phyloP scores from a whole-genome alignment of 192 early-diverging fungal genomes.

The Geranomyces variabilis region DNA sequence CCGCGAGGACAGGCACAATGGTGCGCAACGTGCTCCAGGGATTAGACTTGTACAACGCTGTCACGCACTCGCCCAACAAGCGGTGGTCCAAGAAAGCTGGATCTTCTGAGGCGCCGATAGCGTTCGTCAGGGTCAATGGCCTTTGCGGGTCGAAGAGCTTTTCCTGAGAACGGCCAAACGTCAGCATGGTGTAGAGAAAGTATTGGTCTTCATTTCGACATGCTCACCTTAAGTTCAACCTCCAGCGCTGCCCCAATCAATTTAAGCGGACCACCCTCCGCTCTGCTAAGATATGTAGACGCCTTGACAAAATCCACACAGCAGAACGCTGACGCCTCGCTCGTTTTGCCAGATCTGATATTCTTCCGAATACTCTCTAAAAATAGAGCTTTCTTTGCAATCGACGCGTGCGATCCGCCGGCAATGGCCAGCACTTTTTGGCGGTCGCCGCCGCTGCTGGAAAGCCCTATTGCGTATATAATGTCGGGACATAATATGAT shows the following conservation, averaged over 20 bases:
- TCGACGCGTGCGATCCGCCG: constrained; percentile 12
- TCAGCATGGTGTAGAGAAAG: neutral
- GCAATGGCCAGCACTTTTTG: constrained; percentile 1
- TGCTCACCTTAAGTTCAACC: constrained; percentile 68
- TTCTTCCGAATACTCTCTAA: constrained; percentile 38
- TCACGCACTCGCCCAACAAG: constrained; percentile 74
- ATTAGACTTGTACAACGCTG: constrained; percentile 77
- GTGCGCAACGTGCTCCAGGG: constrained; percentile 72
- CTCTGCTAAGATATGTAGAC: constrained; percentile 66
- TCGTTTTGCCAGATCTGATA: constrained; percentile 43
- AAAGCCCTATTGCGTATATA: constrained; percentile 54
- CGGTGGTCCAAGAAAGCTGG: constrained; percentile 64
- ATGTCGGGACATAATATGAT: constrained; percentile 87
- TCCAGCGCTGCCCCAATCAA: constrained; percentile 74
- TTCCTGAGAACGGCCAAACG: constrained; percentile 41
- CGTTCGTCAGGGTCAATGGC: constrained; percentile 15
- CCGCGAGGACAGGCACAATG: constrained; percentile 72
- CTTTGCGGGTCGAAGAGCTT: constrained; percentile 57
- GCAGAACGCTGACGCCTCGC: constrained; percentile 72
- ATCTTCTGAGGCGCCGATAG: constrained; percentile 23
- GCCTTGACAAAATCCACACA: constrained; percentile 79
- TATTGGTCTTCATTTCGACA: neutral
- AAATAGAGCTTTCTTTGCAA: constrained; percentile 38
- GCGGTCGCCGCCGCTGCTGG: constrained; percentile 14
- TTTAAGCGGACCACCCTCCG: constrained; percentile 64